Evolutionary conservation across 192 early-diverging fungal species (phyloP).

Genomic region (Neocallimastix lanati): DNA sequence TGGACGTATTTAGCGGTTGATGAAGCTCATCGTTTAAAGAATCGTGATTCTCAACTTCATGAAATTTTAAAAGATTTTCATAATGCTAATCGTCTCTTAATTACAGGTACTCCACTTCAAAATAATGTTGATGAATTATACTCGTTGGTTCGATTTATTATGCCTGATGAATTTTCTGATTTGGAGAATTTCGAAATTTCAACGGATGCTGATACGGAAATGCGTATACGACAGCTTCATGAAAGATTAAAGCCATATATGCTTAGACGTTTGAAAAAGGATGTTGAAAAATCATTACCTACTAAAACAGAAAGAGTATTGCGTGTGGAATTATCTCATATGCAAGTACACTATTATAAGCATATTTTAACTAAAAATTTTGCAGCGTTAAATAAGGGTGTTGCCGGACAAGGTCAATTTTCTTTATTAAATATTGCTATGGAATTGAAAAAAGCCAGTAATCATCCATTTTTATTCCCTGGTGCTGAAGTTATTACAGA

Average conservation of each 20-base stretch:
- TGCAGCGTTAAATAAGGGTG: conserved; percentile 55
- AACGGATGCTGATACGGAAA: conserved; percentile 29
- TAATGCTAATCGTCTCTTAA: conserved; percentile 76
- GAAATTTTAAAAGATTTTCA: conserved; percentile 73
- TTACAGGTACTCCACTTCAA: conserved; percentile 97
- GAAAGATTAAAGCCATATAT: conserved; percentile 67
- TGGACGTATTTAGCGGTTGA: conserved; percentile 94
- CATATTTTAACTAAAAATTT: conserved; percentile 89
- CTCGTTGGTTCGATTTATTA: conserved; percentile 79
- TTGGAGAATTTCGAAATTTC: conserved; percentile 58
- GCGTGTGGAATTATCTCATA: conserved; percentile 72
- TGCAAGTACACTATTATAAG: conserved; percentile 89
- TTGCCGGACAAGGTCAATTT: conserved; percentile 35
- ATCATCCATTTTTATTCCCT: conserved; percentile 86
- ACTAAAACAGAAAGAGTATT: conserved; percentile 91
- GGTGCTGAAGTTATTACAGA: conserved; percentile 33
- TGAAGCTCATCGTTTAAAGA: conserved; percentile 96
- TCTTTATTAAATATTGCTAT: conserved; percentile 85
- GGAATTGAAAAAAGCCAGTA: conserved; percentile 91
- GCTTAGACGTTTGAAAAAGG: conserved; percentile 90
- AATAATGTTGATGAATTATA: conserved; percentile 91
- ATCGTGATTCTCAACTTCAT: conserved; percentile 82
- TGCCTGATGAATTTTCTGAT: conserved; percentile 54
- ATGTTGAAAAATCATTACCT: conserved; percentile 92
- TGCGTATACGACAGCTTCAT: conserved; percentile 73